Percentiles rank a stretch among this genome's conserved stretches.
Conservation (phyloP, 805 yeast species). For the Lachancea quebecensis region DNA sequence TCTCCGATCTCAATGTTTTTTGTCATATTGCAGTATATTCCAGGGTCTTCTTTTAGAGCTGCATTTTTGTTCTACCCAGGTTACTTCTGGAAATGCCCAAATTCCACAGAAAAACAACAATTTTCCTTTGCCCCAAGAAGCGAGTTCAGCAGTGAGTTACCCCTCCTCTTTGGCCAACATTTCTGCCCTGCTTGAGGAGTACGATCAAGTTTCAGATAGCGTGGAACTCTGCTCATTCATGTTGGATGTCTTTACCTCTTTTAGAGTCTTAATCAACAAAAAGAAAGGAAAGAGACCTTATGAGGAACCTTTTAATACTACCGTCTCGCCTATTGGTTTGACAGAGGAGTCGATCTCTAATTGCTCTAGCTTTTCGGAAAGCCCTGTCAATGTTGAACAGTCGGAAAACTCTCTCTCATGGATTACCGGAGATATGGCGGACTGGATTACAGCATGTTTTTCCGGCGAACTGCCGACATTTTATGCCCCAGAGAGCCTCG, state of each 20-base stretch:
- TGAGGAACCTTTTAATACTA: not conserved
- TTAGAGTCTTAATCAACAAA: slow-evolving; percentile 6
- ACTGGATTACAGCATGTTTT: slow-evolving; percentile 11
- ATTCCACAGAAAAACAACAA: not conserved
- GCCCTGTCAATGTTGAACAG: not conserved
- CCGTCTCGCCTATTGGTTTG: not conserved
- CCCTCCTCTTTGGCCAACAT: not conserved
- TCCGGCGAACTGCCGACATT: not conserved
- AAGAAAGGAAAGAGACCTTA: not conserved
- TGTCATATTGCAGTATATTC: slow-evolving; percentile 12
- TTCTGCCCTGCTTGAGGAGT: slow-evolving; percentile 3
- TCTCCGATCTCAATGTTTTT: slow-evolving; percentile 10
- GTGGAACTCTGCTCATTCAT: slow-evolving; percentile 9
- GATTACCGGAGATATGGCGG: slow-evolving; percentile 10
- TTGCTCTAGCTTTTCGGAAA: not conserved
- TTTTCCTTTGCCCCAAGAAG: not conserved
- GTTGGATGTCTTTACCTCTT: slow-evolving; percentile 11
- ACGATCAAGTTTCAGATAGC: slow-evolving; percentile 7
- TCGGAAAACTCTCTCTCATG: not conserved
- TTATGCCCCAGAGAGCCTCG: not conserved
- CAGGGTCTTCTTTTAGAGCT: slow-evolving; percentile 12
- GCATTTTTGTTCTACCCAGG: slow-evolving; percentile 8
- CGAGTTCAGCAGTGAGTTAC: not conserved
- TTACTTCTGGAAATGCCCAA: not conserved
- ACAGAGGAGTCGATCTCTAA: not conserved